Percentiles rank a stretch among this genome's conserved stretches.
These are phyloP conservation scores for Lactarius hatsudake DNA, from an alignment of 768 basidiomycete species.

Conservation along the genomic window DNA sequence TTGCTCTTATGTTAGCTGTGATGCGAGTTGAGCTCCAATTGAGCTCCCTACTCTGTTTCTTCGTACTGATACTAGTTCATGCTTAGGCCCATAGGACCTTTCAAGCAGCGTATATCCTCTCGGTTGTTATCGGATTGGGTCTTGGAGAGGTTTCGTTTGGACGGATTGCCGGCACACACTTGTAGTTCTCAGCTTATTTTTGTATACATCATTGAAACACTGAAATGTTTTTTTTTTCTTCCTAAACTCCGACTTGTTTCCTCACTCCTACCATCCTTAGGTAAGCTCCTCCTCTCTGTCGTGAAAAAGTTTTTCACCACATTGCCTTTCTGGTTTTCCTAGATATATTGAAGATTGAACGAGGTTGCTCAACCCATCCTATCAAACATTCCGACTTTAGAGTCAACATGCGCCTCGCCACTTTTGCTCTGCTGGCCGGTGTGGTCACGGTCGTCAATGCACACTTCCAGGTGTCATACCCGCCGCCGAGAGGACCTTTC, in stretches of 20 bases:
- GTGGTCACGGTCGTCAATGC: constrained; percentile 50
- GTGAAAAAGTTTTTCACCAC: constrained; percentile 26
- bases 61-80: constrained; percentile 25
- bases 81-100: constrained; percentile 60
- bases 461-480: constrained; percentile 82
- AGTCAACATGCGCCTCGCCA: constrained; percentile 36
- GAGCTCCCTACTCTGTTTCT: constrained; percentile 32
- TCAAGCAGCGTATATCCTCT: constrained; percentile 72
- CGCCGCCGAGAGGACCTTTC: constrained; percentile 68
- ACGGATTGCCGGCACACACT: constrained; percentile 38
- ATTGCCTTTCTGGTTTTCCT: neutral
- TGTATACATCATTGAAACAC: neutral
- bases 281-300: neutral
- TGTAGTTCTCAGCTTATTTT: constrained; percentile 7
- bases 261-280: neutral
- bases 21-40: constrained; percentile 68
- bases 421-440: constrained; percentile 38
- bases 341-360: neutral
- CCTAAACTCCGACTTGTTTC: neutral
- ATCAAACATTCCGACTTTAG: neutral
- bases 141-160: constrained; percentile 75
- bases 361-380: neutral
- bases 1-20: constrained; percentile 74
- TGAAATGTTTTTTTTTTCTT: neutral
- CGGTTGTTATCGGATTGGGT: constrained; percentile 66